Evolutionary conservation across 176 grass and related monocot genomes (phyloP), one percentile per base, ranked within the genome.

Genomic region (Rhynchospora pubera): DNA sequence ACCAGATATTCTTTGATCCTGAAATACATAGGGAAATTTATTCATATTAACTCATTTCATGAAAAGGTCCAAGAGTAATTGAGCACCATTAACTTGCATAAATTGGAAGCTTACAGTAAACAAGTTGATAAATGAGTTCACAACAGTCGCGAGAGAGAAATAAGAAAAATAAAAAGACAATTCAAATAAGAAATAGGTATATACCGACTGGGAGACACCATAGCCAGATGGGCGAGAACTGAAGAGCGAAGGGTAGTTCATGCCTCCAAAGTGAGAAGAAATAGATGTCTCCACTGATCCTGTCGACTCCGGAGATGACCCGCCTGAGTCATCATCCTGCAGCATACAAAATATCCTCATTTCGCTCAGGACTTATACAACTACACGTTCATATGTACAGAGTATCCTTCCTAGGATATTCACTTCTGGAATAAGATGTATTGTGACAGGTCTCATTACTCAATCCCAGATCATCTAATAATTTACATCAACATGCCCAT

Each of bases 231-330:
- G 97, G 76, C 91, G 90, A 83, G 97, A 95, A 88, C 93, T 93
- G 82, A 99, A 99, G 77, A 99, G 88, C 2, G 96, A 99, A 26
- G 96, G 93, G 85, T 99, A 99, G 80, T 85, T 99, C 96, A 90
- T 90, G 73, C 97, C 91, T 64, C 92, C 93, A 86, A 99, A 99
- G 87, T 95, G 97, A 59, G 97, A 99, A 0, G 96, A 99, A 85
- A 99, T 99, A 71, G 96, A 99, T 32, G 91, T 99, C 86, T 99
- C 97, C 79, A 96, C 93, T 62, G 93, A 99, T 84, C 97, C 97
- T 73, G 91, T 89, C 57, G 93, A 99, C 55, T 93, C 97, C 10
- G 93, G 97, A 84, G 97, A 99, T 30, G 97, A 99, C 21, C 88
- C 82, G 21, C 97, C 97, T 80, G 97, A 98, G 64, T 99, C 93